These are phyloP conservation scores for Endothia cerciana DNA, from an alignment of 2,329 filamentous ascomycete species.

Conservation along the genomic window DNA sequence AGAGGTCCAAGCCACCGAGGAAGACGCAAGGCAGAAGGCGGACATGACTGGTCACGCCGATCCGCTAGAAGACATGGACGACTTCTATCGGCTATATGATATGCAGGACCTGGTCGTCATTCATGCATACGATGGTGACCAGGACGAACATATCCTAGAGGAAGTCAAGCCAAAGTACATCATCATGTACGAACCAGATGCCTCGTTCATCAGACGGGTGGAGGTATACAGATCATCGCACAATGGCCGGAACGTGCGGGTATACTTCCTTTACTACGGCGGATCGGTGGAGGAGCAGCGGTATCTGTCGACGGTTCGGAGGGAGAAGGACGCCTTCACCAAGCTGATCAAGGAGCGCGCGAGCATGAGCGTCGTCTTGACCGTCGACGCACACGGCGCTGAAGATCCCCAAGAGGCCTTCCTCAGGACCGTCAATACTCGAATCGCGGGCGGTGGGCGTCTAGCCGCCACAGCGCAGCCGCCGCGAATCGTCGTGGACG, in stretches of 20 bases:
- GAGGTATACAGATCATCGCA: conserved; percentile 97
- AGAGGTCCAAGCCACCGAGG: conserved; percentile 79
- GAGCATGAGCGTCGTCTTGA: conserved; percentile 88
- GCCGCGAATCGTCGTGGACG: conserved; percentile 90
- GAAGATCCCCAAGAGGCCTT: conserved; percentile 90
- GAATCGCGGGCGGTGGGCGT: conserved; percentile 90
- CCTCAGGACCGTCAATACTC: conserved; percentile 91
- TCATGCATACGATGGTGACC: conserved; percentile 92
- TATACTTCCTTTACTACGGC: conserved; percentile 97
- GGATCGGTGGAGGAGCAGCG: conserved; percentile 94
- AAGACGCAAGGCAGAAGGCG: conserved; percentile 74
- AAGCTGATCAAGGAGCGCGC: conserved; percentile 93
- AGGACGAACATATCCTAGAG: conserved; percentile 95
- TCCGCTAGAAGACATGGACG: conserved; percentile 86
- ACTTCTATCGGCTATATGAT: conserved; percentile 88
- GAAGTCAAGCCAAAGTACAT: conserved; percentile 93
- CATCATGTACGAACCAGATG: conserved; percentile 97
- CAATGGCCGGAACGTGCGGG: conserved; percentile 82
- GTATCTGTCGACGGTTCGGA: conserved; percentile 85
- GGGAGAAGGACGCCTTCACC: conserved; percentile 96
- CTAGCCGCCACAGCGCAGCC: conserved; percentile 82
- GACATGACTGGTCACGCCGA: conserved; percentile 70
- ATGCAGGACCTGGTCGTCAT: conserved; percentile 87
- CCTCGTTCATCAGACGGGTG: conserved; percentile 89
- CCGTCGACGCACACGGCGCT: conserved; percentile 67